Evolutionary conservation across 257 asterid species (phyloP).

Genomic region (Gentiana macrophylla): DNA sequence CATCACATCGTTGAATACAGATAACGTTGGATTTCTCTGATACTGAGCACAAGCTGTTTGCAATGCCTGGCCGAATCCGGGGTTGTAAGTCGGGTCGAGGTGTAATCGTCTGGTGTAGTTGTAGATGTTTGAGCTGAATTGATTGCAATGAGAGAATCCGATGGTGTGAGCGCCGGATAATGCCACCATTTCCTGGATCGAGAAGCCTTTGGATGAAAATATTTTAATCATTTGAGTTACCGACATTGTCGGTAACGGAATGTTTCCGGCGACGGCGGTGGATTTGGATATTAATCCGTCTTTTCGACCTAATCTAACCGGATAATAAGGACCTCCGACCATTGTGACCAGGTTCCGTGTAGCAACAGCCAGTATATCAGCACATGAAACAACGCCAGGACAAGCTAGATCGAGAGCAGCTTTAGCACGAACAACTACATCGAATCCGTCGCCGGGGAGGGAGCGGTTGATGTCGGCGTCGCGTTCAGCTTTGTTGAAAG

Average conservation of each 20-base stretch:
- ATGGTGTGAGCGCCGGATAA: slow-evolving; percentile 89
- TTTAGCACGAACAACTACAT: slow-evolving; percentile 80
- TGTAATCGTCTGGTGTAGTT: slow-evolving; percentile 37
- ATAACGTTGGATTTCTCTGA: slow-evolving; percentile 48
- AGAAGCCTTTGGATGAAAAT: slow-evolving; percentile 47
- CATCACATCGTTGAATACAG: slow-evolving; percentile 71
- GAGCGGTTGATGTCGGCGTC: slow-evolving; percentile 90
- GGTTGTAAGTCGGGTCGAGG: slow-evolving; percentile 64
- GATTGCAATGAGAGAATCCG: slow-evolving; percentile 91
- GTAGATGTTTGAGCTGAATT: slow-evolving; percentile 59
- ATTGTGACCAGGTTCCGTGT: slow-evolving; percentile 68
- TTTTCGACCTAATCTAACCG: slow-evolving; percentile 56
- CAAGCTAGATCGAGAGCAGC: slow-evolving; percentile 73
- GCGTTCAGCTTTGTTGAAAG: slow-evolving; percentile 69
- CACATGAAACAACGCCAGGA: slow-evolving; percentile 84
- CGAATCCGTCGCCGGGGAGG: slow-evolving; percentile 96
- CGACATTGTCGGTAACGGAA: slow-evolving; percentile 63
- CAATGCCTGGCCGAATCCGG: slow-evolving; percentile 50
- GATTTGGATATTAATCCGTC: slow-evolving; percentile 45
- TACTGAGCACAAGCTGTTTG: slow-evolving; percentile 53
- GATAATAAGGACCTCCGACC: slow-evolving; percentile 81
- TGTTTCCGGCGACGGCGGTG: slow-evolving; percentile 47
- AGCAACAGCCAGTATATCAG: slow-evolving; percentile 81
- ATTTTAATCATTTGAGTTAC: slow-evolving; percentile 45
- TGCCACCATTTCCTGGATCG: slow-evolving; percentile 76